Percentiles rank a stretch among this genome's conserved stretches.
phyloP scores from a whole-genome alignment of 148 eudicot species.

The Cornus suecica region DNA sequence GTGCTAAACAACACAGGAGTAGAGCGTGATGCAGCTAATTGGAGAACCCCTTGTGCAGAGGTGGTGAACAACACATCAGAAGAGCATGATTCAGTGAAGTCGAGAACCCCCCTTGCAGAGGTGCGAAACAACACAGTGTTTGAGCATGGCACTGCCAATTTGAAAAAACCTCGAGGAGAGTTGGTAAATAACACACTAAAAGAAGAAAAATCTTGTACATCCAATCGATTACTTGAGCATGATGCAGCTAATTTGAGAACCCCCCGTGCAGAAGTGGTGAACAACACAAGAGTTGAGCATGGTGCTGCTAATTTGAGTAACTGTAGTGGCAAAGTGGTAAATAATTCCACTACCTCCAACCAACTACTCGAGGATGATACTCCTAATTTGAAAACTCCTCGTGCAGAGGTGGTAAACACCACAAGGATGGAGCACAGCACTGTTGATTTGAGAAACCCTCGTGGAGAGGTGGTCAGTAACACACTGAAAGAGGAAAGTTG shows the following conservation, averaged over 20 bases:
- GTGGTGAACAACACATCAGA: conserved; percentile 3
- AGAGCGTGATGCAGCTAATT: conserved; percentile 12
- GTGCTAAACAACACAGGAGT: no score
- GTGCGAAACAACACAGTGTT: background rate
- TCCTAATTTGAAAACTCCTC: no score
- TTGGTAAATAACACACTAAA: conserved; percentile 2
- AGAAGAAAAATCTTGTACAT: no score
- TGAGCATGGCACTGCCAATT: conserved; percentile 12
- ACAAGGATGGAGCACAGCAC: conserved; percentile 15
- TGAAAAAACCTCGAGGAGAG: conserved; percentile 14
- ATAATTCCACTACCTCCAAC: background rate
- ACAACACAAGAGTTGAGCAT: conserved; percentile 12
- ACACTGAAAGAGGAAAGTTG: background rate
- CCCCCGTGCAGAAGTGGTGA: no score
- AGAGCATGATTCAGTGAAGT: no score
- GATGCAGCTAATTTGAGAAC: no score
- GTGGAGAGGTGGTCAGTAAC: conserved; percentile 12
- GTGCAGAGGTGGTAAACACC: no score
- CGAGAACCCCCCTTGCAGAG: no score
- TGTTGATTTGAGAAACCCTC: conserved; percentile 1
- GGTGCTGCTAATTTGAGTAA: conserved; percentile 10
- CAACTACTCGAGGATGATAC: no score
- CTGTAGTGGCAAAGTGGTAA: conserved; percentile 4
- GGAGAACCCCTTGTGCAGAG: conserved; percentile 12
- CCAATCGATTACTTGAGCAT: no score